phyloP scores from a whole-genome alignment of 441 rosid species.

The Populus trichocarpa region DNA sequence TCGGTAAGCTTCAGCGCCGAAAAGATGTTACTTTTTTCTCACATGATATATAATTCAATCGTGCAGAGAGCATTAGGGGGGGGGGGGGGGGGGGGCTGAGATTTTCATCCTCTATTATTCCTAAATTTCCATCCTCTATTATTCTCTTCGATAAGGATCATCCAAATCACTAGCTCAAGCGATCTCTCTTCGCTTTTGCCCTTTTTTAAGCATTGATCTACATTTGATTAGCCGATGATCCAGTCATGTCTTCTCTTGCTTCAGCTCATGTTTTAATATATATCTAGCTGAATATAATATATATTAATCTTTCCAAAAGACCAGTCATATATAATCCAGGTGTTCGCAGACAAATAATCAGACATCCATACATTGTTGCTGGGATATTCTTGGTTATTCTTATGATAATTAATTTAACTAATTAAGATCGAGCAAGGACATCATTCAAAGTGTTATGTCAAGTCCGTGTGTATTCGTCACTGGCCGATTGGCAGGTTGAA shows the following conservation, averaged over 20 bases:
- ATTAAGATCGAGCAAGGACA: background rate
- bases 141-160: background rate
- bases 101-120: conserved; percentile 21
- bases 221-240: background rate
- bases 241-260: background rate
- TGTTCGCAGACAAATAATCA: no score
- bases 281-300: background rate
- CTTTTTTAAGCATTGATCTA: background rate
- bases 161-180: conserved; percentile 10
- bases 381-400: no score
- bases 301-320: background rate
- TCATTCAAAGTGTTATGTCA: background rate
- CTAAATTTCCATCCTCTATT: conserved; percentile 3
- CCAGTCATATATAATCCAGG: no score
- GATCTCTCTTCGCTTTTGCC: background rate
- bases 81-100: conserved; percentile 9
- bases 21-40: conserved; percentile 7
- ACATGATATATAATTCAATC: conserved; percentile 28
- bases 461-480: background rate
- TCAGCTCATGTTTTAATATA: background rate
- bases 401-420: background rate
- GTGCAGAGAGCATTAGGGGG: conserved; percentile 8
- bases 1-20: conserved; percentile 14
- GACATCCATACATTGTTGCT: no score
- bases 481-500: background rate